A percentile compares a stretch with the other conserved stretches of the same genome.
Evolutionary conservation across 495 filamentous ascomycete genomes (phyloP).

Genomic region (Durotheca rogersii): DNA sequence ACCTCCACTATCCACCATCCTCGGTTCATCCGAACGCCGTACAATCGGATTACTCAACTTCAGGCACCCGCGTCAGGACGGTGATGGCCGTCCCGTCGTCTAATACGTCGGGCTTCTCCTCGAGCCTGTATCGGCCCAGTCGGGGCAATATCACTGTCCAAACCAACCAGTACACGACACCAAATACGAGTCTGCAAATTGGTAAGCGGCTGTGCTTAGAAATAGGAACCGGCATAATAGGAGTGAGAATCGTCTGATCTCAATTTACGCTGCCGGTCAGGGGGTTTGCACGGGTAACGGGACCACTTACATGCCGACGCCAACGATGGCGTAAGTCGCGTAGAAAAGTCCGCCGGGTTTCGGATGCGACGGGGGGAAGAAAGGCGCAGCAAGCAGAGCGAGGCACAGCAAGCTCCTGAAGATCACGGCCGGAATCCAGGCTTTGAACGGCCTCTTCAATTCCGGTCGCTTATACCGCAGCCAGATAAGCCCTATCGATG

Average conservation of each 20-base stretch:
- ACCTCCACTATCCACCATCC: too few relatives aligned
- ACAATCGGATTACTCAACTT: constrained; percentile 23
- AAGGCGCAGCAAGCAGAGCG: constrained; percentile 55
- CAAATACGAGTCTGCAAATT: constrained; percentile 56
- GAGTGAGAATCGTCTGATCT: too few relatives aligned
- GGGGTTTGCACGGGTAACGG: too few relatives aligned
- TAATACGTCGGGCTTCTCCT: constrained; percentile 57
- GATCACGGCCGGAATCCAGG: constrained; percentile 58
- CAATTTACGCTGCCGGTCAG: neutral
- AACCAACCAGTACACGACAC: constrained; percentile 68
- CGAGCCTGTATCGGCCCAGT: constrained; percentile 58
- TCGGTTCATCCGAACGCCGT: neutral
- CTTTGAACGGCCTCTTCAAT: constrained; percentile 66
- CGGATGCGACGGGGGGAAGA: constrained; percentile 53
- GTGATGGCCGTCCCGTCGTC: constrained; percentile 63
- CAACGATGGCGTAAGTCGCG: constrained; percentile 72
- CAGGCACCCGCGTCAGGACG: constrained; percentile 50
- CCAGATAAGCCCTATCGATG: constrained; percentile 60
- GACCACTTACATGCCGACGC: constrained; percentile 65
- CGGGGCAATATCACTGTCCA: constrained; percentile 65
- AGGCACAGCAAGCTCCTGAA: constrained; percentile 48
- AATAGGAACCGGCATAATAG: constrained; percentile 6
- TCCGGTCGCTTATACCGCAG: constrained; percentile 62
- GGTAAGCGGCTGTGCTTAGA: constrained; percentile 49
- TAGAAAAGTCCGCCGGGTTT: constrained; percentile 63